Base-by-base conservation (phyloP, 2,329 filamentous ascomycete species). In the Claviceps humidiphila region DNA sequence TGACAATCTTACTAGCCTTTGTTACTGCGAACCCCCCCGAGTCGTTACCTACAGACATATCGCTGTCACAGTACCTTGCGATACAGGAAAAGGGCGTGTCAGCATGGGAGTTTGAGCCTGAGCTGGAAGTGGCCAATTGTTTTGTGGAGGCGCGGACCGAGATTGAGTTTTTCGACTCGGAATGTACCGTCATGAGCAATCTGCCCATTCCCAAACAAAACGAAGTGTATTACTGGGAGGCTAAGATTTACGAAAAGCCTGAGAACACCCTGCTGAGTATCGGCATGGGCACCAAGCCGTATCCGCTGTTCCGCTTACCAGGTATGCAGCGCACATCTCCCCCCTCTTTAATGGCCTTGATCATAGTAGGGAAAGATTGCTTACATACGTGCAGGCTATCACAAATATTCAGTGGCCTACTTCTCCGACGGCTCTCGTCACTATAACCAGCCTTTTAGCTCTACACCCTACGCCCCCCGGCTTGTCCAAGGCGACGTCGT, bases 31-130 rank as follows among this genome's bases (percentile, higher is more conserved):
- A 97, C 64, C 93, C 91, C 3, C 89, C 93, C 58, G 93, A 98
- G 68, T 97, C 93, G 7, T 74, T 91, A 54, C 89, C 93, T 63
- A 97, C 93, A 59, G 93, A 98, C 65, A 98, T 98, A 58, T 97
- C 93, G 22, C 73, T 98, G 57, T 97, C 93, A 39, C 93, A 98
- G 67, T 97, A 95, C 66, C 78, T 98, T 54, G 93, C 93, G 43
- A 98, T 98, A 59, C 93, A 98, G 72, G 93, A 98, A 73, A 98
- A 98, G 69, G 93, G 93, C 49, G 91, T 98, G n/a, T 95, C 93
- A 5, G 93, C 93, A 6, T 98, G 93, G 93, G 93, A 98, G 68
- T 98, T 98, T 63, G 93, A 97, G 68, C 93, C 93, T n/a, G 93
- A 98, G 68, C 73, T 97, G 39, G 93, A 98, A 69, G 96, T 97